Evolutionary conservation across 768 basidiomycete species (phyloP).

Genomic region (Clathrus columnatus): DNA sequence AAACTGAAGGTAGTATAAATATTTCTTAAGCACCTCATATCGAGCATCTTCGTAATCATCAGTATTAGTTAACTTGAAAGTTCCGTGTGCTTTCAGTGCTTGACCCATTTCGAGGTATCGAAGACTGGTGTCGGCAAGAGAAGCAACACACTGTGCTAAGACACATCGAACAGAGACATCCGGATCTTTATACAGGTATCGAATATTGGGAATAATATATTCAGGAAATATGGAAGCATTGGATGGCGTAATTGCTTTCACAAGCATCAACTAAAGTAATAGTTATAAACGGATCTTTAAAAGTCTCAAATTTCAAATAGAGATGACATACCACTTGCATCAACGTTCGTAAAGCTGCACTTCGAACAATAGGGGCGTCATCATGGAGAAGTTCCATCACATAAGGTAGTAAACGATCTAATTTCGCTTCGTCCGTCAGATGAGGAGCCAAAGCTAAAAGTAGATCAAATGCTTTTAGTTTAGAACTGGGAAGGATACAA

Average conservation of each 20-base stretch:
- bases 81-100: conserved; percentile 76
- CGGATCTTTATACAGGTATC: conserved; percentile 71
- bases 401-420: conserved; percentile 90
- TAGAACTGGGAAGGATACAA: conserved; percentile 77
- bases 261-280: conserved; percentile 21
- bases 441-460: conserved; percentile 74
- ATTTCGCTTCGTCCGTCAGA: conserved; percentile 88
- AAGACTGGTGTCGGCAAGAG: conserved; percentile 78
- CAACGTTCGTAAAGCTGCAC: conserved; percentile 65
- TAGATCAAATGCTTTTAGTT: conserved; percentile 76
- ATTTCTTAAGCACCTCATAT: conserved; percentile 52
- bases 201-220: conserved; percentile 88
- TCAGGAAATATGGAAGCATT: conserved; percentile 73
- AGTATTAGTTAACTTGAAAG: conserved; percentile 54
- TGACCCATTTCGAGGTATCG: conserved; percentile 92
- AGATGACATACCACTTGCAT: conserved; percentile 65
- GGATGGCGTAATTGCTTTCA: conserved; percentile 20
- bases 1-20: conserved; percentile 32
- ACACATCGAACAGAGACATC: conserved; percentile 77
- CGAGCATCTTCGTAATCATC: conserved; percentile 72
- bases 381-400: conserved; percentile 84
- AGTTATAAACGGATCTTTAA: conserved; percentile 5
- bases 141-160: conserved; percentile 77
- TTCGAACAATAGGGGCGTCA: conserved; percentile 75
- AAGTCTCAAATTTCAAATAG: not conserved